phyloP scores from a whole-genome alignment of 2,329 filamentous ascomycete species.

The Ceratocystiopsis minuta region DNA sequence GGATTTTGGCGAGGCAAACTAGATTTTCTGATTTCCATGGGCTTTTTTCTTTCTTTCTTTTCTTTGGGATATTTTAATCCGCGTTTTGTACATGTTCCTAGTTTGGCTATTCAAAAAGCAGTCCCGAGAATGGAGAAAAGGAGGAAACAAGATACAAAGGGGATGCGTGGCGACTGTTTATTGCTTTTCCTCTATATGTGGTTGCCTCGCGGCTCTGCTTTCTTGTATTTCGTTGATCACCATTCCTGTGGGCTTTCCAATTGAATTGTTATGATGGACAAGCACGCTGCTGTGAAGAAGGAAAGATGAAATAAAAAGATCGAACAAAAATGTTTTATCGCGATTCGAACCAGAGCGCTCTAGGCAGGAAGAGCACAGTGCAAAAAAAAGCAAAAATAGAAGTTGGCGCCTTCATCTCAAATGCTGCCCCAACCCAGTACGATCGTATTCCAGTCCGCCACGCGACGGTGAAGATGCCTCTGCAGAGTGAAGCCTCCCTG shows the following conservation, averaged over 20 bases:
- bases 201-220: conserved; percentile 27
- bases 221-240: background rate
- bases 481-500: conserved; percentile 59
- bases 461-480: conserved; percentile 51
- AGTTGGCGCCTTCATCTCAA: conserved; percentile 36
- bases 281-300: background rate
- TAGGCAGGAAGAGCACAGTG: background rate
- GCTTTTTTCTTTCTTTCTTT: no score
- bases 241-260: background rate
- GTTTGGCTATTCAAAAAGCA: no score
- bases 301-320: background rate
- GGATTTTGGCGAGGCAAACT: background rate
- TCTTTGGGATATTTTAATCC: background rate
- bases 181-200: conserved; percentile 12
- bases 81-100: no score
- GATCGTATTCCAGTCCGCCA: conserved; percentile 53
- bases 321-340: background rate
- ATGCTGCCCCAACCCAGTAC: conserved; percentile 38
- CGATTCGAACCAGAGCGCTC: conserved; percentile 1
- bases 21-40: background rate
- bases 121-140: no score
- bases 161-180: no score
- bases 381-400: conserved; percentile 13
- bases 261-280: background rate
- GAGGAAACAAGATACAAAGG: background rate